These are phyloP conservation scores for Penicillium sp. DNA, from an alignment of 2,329 filamentous ascomycete genomes.

Conservation along the genomic window DNA sequence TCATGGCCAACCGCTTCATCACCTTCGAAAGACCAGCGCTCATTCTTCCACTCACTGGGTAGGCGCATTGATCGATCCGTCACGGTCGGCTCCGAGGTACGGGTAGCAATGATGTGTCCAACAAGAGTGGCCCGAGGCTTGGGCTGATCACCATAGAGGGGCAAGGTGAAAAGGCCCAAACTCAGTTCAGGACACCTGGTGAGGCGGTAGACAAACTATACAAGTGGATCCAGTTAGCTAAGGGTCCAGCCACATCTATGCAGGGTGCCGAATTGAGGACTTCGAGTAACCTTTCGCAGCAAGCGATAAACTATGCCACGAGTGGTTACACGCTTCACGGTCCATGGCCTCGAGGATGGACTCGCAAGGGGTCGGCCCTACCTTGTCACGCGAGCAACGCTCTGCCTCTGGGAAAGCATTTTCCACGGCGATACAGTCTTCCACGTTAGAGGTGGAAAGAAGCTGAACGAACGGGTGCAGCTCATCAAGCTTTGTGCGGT, in stretches of 20 bases:
- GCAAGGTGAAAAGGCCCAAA: conserved; percentile 73
- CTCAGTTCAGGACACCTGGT: conserved; percentile 72
- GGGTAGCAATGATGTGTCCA: conserved; percentile 75
- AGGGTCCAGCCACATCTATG: neutral
- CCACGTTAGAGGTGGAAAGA: conserved; percentile 57
- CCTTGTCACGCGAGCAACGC: conserved; percentile 61
- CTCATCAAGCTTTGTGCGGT: conserved; percentile 50
- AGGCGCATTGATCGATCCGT: conserved; percentile 76
- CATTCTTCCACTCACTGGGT: conserved; percentile 65
- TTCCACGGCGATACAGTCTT: conserved; percentile 59
- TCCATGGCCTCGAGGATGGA: neutral
- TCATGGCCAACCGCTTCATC: conserved; percentile 64
- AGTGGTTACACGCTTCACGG: neutral
- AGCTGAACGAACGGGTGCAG: conserved; percentile 74
- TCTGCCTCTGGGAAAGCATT: conserved; percentile 61
- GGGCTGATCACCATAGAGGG: conserved; percentile 52
- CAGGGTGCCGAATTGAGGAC: neutral
- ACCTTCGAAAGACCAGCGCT: conserved; percentile 40
- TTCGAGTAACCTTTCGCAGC: neutral
- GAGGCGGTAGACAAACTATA: conserved; percentile 74
- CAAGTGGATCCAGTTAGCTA: conserved; percentile 13
- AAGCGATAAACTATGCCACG: neutral
- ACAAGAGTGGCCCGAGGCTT: conserved; percentile 67
- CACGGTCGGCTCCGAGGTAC: conserved; percentile 62
- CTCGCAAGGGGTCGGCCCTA: conserved; percentile 33